A percentile compares a stretch with the other conserved stretches of the same genome.
Evolutionary conservation across 2,329 filamentous ascomycete species (phyloP).

Genomic region (Madurella fahalii): DNA sequence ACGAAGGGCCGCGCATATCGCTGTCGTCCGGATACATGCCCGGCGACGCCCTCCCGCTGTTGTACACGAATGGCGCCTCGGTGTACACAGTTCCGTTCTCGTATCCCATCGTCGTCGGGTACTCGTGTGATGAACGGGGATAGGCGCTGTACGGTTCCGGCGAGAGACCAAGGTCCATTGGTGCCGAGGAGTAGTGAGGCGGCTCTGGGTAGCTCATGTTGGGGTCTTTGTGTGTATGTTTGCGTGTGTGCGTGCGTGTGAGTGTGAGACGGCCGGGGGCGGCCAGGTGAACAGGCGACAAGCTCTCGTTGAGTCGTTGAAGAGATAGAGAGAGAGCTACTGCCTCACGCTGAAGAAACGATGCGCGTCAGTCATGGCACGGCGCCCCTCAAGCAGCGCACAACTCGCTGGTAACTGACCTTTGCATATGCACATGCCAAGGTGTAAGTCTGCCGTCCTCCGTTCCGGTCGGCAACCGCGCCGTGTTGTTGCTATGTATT

Average conservation of each 20-base stretch:
- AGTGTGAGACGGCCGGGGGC: conserved; percentile 2
- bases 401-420: conserved; percentile 18
- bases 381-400: conserved; percentile 13
- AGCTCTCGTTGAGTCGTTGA: conserved; percentile 6
- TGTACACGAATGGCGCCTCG: conserved; percentile 42
- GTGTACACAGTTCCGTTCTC: conserved; percentile 41
- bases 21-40: conserved; percentile 47
- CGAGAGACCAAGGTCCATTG: conserved; percentile 47
- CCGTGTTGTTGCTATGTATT: not conserved
- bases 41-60: conserved; percentile 43
- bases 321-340: conserved; percentile 16
- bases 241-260: too few relatives aligned
- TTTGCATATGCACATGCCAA: conserved; percentile 18
- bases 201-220: conserved; percentile 44
- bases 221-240: conserved; percentile 34
- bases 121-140: conserved; percentile 37
- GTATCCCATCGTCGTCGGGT: conserved; percentile 42
- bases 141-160: conserved; percentile 42
- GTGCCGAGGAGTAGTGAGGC: conserved; percentile 39
- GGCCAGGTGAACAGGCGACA: conserved; percentile 15
- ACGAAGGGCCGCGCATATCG: conserved; percentile 50
- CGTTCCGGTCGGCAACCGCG: not conserved
- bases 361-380: conserved; percentile 18
- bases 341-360: conserved; percentile 17
- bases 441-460: not conserved